Evolutionary conservation across 2,329 filamentous ascomycete species (phyloP), one percentile per base, ranked within the genome.

Genomic region (Diplodia corticola): DNA sequence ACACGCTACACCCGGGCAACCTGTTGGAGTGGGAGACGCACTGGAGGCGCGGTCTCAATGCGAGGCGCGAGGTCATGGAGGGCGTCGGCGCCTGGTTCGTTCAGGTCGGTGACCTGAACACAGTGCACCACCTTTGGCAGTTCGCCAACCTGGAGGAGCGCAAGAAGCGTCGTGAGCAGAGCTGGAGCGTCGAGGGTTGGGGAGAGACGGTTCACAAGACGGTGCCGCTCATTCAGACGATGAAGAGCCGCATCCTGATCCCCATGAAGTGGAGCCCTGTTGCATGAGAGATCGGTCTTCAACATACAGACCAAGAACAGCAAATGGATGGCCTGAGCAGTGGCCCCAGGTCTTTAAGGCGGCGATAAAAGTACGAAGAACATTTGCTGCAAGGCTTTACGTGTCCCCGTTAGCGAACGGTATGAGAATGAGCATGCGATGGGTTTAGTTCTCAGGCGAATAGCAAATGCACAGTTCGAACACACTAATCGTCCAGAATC

Each of bases 61-160:
- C 95, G 2, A 88, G 95, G 61, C 88, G 93, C 59, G 93, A 98
- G 80, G 94, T 98, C 65, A 99, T 99, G 95, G 95, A 99, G 80
- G 95, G 95, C 15, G 93, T 97, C 0, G 93, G 94, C 35, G 95
- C 95, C 6, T 99, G 95, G 95, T 99, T 99, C 74, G 94, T 97
- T 48, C 95, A 99, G 81, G 94, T 99, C 73, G 95, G 95, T 68
- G 94, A 97, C 64, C 84, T 99, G 69, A 99, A 99, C 82, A 97
- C 93, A 0, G 95, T 99, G 37, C 93, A 99, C 79, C 94, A 98
- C 77, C 85, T 99, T 24, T 99, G 95, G 95, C 95, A 99, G 77
- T 99, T 98, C 82, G 93, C 94, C 71, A 92, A 99, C 78, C 81
- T 99, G 68, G 93, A 98, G 80, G 95, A 98, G 82, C 88, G 95